Base-by-base conservation (phyloP, 345 rosid species). In the Linum trigynum region DNA sequence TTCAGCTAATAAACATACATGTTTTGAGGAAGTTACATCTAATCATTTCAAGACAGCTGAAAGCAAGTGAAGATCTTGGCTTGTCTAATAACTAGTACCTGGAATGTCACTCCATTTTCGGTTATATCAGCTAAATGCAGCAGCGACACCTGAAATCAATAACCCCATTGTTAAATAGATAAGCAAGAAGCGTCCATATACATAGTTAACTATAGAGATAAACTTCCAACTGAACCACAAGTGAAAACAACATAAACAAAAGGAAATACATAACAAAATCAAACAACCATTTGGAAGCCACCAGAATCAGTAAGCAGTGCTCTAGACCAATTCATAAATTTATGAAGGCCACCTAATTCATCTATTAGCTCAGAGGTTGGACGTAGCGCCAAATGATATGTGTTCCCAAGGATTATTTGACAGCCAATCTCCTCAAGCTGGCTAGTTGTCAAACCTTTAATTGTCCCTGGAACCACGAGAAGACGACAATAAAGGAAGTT, bases 351-450 rank as follows among this genome's bases (percentile, higher is more conserved):
- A 5, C 91, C 91, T 70, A 88, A 72, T 65, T 88, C 91, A 73
- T 84, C 82, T 61, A 88, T 82, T 65, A 85, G 84, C 79, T 88
- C 86, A 50, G 89, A 88, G 0, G 89, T 88, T 65, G 96, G 96
- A 62, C 89, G 86, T 38, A 88, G 89, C 32, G 78, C 96, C 83
- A 88, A 71, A 77, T 88, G 96, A 80, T 88, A 88, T 12, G 91
- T 85, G 73, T 88, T 86, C 65, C 96, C 96, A 55, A 88, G 88
- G 68, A 88, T 86, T 66, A 88, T 83, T 80, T 88, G 96, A 77
- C 90, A 84, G 67, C 92, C 92, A 69, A 88, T 86, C n/a, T 86
- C 89, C 84, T 88, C 96, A 41, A 88, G 90, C 73, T 88, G 96
- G 66, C 67, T 73, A 59, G 84, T 81, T 15, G 91, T 66, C 77